Conservation (phyloP, 805 yeast species). For the Sungouiella blattae region DNA sequence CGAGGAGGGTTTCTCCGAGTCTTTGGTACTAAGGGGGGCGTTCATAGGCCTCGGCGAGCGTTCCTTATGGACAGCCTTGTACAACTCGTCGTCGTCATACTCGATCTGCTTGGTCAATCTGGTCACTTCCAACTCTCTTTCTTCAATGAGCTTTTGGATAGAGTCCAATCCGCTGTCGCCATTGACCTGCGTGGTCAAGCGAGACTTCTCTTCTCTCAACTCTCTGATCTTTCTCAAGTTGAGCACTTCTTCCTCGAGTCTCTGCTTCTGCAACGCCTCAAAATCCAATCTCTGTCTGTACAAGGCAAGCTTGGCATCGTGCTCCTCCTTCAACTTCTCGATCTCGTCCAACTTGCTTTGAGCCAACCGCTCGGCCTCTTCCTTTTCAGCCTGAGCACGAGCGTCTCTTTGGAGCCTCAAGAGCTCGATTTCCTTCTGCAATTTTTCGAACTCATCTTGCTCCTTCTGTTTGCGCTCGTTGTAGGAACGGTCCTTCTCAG, state of each 20-base stretch:
- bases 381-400: constrained; percentile 22
- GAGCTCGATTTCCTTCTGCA: constrained; percentile 30
- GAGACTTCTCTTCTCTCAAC: constrained; percentile 36
- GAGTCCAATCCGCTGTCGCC: constrained; percentile 20
- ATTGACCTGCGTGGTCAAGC: constrained; percentile 21
- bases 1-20: neutral
- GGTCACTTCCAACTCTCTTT: constrained; percentile 31
- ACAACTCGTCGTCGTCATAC: constrained; percentile 28
- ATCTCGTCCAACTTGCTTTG: constrained; percentile 30
- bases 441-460: constrained; percentile 24
- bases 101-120: constrained; percentile 30
- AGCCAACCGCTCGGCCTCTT: constrained; percentile 28
- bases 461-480: constrained; percentile 22
- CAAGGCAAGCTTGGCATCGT: constrained; percentile 28
- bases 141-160: constrained; percentile 28
- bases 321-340: constrained; percentile 32
- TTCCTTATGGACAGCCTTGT: constrained; percentile 5
- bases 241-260: constrained; percentile 37
- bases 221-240: constrained; percentile 38
- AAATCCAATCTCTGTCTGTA: constrained; percentile 28
- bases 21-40: neutral
- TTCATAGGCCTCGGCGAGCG: constrained; percentile 2
- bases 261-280: constrained; percentile 36
- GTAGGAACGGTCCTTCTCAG: constrained; percentile 24
- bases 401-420: constrained; percentile 20